A percentile compares a stretch with the other conserved stretches of the same genome.
Evolutionary conservation across 805 yeast species (phyloP).

Genomic region (Hyphopichia homilentoma): DNA sequence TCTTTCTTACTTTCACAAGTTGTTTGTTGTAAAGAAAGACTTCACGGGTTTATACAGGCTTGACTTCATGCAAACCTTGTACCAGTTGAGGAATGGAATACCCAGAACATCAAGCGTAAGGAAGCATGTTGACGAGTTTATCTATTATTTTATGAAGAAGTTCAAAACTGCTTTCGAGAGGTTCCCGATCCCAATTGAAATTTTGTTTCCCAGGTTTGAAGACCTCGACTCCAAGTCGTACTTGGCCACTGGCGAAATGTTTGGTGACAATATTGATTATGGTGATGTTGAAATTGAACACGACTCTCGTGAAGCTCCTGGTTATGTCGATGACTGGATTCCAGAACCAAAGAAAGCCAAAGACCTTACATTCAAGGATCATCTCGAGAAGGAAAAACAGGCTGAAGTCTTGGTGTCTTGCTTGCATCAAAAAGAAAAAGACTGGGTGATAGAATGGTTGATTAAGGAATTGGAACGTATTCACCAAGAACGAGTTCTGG

Average conservation of each 20-base stretch:
- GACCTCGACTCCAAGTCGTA: conserved; percentile 43
- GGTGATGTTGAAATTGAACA: background rate
- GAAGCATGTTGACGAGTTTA: conserved; percentile 60
- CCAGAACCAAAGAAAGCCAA: conserved; percentile 29
- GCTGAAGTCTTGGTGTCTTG: conserved; percentile 49
- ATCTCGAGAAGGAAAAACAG: conserved; percentile 40
- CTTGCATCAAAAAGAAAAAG: conserved; percentile 42
- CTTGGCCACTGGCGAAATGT: conserved; percentile 57
- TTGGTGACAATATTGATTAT: conserved; percentile 7
- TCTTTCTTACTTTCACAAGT: conserved; percentile 65
- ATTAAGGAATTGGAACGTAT: conserved; percentile 32
- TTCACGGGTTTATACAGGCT: conserved; percentile 58
- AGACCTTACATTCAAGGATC: conserved; percentile 27
- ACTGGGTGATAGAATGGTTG: conserved; percentile 42
- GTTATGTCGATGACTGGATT: conserved; percentile 4
- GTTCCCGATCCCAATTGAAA: conserved; percentile 58
- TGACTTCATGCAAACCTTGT: conserved; percentile 66
- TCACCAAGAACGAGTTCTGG: conserved; percentile 17
- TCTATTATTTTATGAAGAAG: conserved; percentile 61
- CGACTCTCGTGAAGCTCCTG: conserved; percentile 1
- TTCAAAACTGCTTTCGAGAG: conserved; percentile 45
- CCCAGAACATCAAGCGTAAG: conserved; percentile 45
- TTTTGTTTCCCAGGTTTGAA: conserved; percentile 62
- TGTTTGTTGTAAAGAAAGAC: conserved; percentile 59
- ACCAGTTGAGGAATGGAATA: conserved; percentile 46